Evolutionary conservation across 495 filamentous ascomycete species (phyloP).

Genomic region (Bathelium albidoporum): DNA sequence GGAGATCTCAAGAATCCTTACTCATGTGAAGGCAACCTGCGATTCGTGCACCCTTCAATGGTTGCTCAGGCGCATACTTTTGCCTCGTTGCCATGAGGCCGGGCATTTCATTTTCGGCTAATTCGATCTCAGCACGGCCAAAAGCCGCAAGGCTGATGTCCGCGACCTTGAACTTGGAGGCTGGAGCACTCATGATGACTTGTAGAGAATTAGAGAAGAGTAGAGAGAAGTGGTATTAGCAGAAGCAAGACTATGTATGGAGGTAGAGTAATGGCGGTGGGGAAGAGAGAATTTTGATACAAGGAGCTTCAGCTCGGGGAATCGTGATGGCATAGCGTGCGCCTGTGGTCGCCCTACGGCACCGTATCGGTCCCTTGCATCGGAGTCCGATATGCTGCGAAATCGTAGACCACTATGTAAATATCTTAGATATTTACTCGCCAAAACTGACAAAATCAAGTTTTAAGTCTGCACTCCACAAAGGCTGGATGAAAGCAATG

Average conservation of each 20-base stretch:
- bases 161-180: slow-evolving; percentile 65
- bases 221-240: not conserved
- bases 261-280: not conserved
- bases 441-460: too few species aligned
- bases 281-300: not conserved
- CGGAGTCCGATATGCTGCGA: not conserved
- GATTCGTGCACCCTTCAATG: slow-evolving; percentile 76
- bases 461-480: too few species aligned
- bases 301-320: too few species aligned
- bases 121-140: slow-evolving; percentile 96
- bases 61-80: slow-evolving; percentile 90
- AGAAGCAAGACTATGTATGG: not conserved
- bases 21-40: slow-evolving; percentile 99
- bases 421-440: too few species aligned
- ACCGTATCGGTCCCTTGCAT: not conserved
- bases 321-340: not conserved
- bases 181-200: not conserved
- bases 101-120: slow-evolving; percentile 97
- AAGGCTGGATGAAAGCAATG: too few species aligned
- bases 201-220: too few species aligned
- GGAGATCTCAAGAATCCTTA: slow-evolving; percentile 30
- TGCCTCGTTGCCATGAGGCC: slow-evolving; percentile 89
- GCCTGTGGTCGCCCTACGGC: not conserved
- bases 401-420: too few species aligned
- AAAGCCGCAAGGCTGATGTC: slow-evolving; percentile 96